phyloP scores from a whole-genome alignment of 768 basidiomycete genomes.

The Lactarius trivialis region DNA sequence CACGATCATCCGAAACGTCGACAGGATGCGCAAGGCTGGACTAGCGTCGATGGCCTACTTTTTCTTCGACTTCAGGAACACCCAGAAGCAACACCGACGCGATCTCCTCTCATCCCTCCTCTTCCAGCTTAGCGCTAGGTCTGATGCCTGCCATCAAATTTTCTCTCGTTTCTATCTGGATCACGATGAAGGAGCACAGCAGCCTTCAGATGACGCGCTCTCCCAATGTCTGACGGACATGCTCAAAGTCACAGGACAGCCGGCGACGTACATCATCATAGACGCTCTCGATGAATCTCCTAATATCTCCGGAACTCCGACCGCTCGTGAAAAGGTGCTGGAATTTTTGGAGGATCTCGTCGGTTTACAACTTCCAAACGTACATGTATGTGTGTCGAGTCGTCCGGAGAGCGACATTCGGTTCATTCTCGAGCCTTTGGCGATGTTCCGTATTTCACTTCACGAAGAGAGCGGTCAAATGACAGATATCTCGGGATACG shows the following conservation, averaged over 20 bases:
- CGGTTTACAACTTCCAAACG: neutral
- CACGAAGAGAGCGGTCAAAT: neutral
- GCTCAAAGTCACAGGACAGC: neutral
- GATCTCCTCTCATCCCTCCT: too few relatives aligned
- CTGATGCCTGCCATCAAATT: too few relatives aligned
- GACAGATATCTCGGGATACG: neutral
- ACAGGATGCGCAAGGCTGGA: too few relatives aligned
- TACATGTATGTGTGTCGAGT: slow-evolving; percentile 5
- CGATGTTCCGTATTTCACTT: neutral
- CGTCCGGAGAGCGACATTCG: slow-evolving; percentile 4
- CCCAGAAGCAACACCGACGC: too few relatives aligned
- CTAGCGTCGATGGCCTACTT: too few relatives aligned
- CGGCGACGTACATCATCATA: neutral
- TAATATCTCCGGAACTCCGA: too few relatives aligned
- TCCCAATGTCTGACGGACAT: neutral
- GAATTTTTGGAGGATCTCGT: neutral
- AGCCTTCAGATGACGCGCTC: neutral
- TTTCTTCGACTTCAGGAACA: too few relatives aligned
- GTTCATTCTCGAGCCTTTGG: neutral
- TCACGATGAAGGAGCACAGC: neutral
- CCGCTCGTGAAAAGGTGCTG: neutral
- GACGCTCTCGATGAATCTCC: slow-evolving; percentile 13
- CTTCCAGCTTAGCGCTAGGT: too few relatives aligned
- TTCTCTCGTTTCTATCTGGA: too few relatives aligned
- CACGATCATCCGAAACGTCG: too few relatives aligned